A percentile compares a stretch with the other conserved stretches of the same genome.
These are phyloP conservation scores for Chaetomium tenue DNA, from an alignment of 495 filamentous ascomycete genomes.

Conservation along the genomic window DNA sequence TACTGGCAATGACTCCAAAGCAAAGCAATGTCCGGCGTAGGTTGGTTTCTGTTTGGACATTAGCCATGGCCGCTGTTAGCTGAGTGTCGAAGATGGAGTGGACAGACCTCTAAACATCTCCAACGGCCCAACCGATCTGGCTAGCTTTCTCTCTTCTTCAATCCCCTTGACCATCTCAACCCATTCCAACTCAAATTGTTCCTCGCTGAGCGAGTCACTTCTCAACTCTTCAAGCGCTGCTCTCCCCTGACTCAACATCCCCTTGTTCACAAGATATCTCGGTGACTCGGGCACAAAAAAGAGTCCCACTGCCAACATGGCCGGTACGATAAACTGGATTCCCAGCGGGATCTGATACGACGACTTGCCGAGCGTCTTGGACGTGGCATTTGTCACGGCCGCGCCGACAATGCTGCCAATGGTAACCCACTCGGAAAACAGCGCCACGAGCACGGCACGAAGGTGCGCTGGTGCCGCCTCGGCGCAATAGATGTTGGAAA, in stretches of 20 bases:
- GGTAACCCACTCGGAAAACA: constrained; percentile 43
- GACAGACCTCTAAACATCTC: constrained; percentile 33
- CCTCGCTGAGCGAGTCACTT: constrained; percentile 35
- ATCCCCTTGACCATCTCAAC: constrained; percentile 42
- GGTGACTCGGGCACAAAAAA: constrained; percentile 61
- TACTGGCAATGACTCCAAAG: constrained; percentile 34
- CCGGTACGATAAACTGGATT: constrained; percentile 54
- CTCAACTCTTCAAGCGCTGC: constrained; percentile 42
- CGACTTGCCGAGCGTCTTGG: constrained; percentile 35
- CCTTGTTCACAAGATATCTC: constrained; percentile 55
- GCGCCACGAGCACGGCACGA: constrained; percentile 41
- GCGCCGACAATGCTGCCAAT: constrained; percentile 55
- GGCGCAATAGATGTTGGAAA: constrained; percentile 52
- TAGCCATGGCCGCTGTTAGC: background rate
- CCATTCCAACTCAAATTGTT: constrained; percentile 45
- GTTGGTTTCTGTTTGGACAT: constrained; percentile 33
- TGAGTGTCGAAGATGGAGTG: background rate
- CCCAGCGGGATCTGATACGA: constrained; percentile 57
- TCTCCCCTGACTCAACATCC: constrained; percentile 45
- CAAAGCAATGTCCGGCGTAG: constrained; percentile 42
- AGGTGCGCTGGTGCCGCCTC: constrained; percentile 41
- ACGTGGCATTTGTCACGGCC: constrained; percentile 39
- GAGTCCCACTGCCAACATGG: constrained; percentile 48
- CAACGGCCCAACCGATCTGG: constrained; percentile 33
- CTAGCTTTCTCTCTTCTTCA: constrained; percentile 39